Conservation (phyloP, 208 protist genomes). For the Porcisia hertigi region DNA sequence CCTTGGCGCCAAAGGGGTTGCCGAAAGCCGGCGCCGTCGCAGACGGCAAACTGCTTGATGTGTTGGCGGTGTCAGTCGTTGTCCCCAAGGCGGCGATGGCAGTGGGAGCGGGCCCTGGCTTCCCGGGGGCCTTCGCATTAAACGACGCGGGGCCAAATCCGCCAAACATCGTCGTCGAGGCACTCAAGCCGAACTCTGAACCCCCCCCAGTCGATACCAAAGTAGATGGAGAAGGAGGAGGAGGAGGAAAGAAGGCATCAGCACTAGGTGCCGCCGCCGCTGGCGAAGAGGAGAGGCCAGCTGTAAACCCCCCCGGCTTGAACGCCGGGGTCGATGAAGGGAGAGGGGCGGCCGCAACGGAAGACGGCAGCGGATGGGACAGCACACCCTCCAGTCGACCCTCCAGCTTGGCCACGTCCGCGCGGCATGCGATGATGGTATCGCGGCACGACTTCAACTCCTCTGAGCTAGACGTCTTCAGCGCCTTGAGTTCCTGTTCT, state of each 20-base stretch:
- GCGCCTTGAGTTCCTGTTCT: conserved; percentile 14
- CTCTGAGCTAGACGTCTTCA: conserved; percentile 8
- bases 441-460: conserved; percentile 26
- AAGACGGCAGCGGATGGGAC: neutral
- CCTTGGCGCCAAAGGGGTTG: neutral
- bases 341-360: neutral
- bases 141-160: neutral
- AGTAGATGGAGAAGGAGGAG: neutral
- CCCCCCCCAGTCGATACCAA: neutral
- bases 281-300: neutral
- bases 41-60: neutral
- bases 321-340: conserved; percentile 2
- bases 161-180: neutral
- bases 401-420: conserved; percentile 19
- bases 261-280: neutral
- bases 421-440: conserved; percentile 19
- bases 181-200: neutral
- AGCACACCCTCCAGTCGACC: conserved; percentile 11
- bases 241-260: neutral
- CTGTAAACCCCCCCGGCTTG: neutral
- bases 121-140: neutral
- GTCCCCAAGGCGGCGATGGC: neutral
- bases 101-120: neutral
- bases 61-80: neutral
- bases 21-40: neutral